Evolutionary conservation across 1,139 yeast species (phyloP).

Genomic region (Kluyveromyces sp.): DNA sequence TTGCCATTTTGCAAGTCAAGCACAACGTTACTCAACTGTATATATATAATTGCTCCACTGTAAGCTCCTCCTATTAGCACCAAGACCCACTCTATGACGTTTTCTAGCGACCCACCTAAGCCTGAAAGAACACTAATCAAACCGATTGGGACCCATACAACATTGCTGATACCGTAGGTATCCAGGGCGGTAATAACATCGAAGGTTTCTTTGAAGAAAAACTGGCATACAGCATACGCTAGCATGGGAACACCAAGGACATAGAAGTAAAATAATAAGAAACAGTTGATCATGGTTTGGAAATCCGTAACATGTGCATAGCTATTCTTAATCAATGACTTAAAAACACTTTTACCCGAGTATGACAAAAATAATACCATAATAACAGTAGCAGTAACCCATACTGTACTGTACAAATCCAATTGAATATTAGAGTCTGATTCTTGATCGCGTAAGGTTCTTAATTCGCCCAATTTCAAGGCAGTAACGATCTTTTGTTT

Average conservation of each 20-base stretch:
- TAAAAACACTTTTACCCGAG: constrained; percentile 15
- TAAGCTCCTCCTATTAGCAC: constrained; percentile 12
- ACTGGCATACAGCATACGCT: constrained; percentile 14
- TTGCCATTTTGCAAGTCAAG: constrained; percentile 5
- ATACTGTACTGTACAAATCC: constrained; percentile 26
- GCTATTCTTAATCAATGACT: constrained; percentile 2
- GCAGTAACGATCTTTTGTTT: constrained; percentile 11
- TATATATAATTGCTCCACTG: constrained; percentile 8
- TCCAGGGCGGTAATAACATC: constrained; percentile 16
- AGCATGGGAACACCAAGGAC: constrained; percentile 18
- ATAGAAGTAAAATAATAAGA: constrained; percentile 23
- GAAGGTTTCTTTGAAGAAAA: constrained; percentile 9
- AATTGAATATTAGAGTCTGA: constrained; percentile 2
- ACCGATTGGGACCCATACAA: constrained; percentile 24
- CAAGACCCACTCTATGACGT: constrained; percentile 9
- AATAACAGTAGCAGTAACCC: constrained; percentile 25
- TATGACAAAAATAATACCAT: constrained; percentile 19
- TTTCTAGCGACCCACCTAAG: constrained; percentile 3
- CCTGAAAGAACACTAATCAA: constrained; percentile 10
- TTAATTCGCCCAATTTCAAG: constrained; percentile 10
- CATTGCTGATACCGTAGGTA: constrained; percentile 23
- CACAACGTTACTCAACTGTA: constrained; percentile 5
- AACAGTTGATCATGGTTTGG: constrained; percentile 11
- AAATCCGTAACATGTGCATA: constrained; percentile 8
- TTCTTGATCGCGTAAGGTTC: constrained; percentile 7